Percentiles rank a stretch among this genome's conserved stretches.
phyloP scores from a whole-genome alignment of 352 stramenopile species.

The Albugo laibachii region DNA sequence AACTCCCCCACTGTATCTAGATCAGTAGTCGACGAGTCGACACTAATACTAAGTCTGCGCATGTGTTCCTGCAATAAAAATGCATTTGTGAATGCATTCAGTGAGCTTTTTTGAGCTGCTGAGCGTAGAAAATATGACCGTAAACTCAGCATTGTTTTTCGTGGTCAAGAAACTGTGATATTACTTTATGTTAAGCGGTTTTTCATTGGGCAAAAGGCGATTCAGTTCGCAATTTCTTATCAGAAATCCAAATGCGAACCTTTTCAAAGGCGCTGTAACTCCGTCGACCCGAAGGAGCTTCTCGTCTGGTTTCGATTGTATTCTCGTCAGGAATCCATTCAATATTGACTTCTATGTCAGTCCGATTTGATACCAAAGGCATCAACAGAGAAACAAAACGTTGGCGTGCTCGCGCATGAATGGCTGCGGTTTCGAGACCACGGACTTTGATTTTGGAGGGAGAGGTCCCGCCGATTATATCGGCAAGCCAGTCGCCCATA shows the following conservation, averaged over 20 bases:
- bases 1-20: slow-evolving; percentile 30
- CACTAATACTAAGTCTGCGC: no score
- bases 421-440: slow-evolving; percentile 53
- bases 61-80: no score
- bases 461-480: slow-evolving; percentile 44
- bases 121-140: no score
- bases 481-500: slow-evolving; percentile 56
- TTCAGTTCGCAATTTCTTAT: slow-evolving; percentile 60
- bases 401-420: slow-evolving; percentile 27
- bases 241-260: slow-evolving; percentile 74
- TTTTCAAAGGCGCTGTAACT: slow-evolving; percentile 44
- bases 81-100: no score
- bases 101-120: no score
- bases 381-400: slow-evolving; percentile 61
- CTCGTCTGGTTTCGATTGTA: background rate
- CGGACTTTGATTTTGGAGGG: slow-evolving; percentile 58
- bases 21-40: no score
- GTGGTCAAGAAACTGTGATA: no score
- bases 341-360: slow-evolving; percentile 66
- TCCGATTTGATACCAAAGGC: slow-evolving; percentile 60
- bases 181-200: no score
- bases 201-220: slow-evolving; percentile 28
- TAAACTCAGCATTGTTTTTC: no score
- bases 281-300: background rate
- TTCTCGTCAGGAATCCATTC: slow-evolving; percentile 56